These are phyloP conservation scores for Aristolochia californica DNA, from an alignment of 164 flowering plant species.

Conservation along the genomic window DNA sequence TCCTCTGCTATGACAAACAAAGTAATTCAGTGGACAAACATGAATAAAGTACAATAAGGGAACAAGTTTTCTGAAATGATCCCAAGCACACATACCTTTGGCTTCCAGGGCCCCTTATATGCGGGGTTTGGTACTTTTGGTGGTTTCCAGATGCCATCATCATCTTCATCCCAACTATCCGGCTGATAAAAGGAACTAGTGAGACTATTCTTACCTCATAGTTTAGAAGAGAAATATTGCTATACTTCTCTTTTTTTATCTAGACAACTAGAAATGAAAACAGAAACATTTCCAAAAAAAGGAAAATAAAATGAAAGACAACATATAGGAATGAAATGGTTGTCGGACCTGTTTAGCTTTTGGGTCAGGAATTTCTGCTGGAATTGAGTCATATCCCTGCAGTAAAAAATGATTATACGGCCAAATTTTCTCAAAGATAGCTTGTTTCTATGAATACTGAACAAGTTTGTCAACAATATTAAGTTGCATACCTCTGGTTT, in stretches of 20 bases:
- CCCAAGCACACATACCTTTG: constrained; percentile 35
- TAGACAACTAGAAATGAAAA: neutral
- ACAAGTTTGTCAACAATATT: neutral
- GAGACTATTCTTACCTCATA: neutral
- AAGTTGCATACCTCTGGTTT: constrained; percentile 52
- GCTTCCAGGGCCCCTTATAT: constrained; percentile 95
- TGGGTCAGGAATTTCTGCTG: constrained; percentile 72
- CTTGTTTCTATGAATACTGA: neutral
- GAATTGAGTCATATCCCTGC: constrained; percentile 79
- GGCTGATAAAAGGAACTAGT: constrained; percentile 40
- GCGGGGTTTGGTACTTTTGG: constrained; percentile 85
- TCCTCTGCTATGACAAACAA: constrained; percentile 35
- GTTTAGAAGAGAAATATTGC: too few species aligned
- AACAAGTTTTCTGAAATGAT: neutral
- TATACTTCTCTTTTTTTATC: too few species aligned
- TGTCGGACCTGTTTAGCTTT: constrained; percentile 58
- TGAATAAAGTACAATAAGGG: neutral
- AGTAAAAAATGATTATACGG: constrained; percentile 7
- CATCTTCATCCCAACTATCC: constrained; percentile 92
- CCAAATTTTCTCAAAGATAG: neutral
- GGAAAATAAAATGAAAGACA: neutral
- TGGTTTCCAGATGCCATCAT: constrained; percentile 77
- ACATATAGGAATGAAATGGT: neutral
- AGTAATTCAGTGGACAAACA: neutral
- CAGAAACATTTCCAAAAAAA: neutral